phyloP scores from a whole-genome alignment of 139 green algal genomes.

The Volvox reticuliferus region DNA sequence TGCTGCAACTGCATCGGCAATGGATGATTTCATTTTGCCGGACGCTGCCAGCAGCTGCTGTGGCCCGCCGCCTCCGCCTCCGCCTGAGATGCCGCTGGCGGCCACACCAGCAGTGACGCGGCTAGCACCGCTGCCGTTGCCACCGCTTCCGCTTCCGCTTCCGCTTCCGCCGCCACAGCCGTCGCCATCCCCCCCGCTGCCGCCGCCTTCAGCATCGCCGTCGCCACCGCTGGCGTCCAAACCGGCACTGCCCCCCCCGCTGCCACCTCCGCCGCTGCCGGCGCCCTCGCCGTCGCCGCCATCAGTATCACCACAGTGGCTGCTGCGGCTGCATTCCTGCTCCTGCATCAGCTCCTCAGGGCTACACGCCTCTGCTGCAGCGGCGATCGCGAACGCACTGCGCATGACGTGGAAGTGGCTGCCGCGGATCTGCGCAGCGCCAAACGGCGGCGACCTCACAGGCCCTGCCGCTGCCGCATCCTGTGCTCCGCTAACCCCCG shows the following conservation, averaged over 20 bases:
- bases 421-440: too few species aligned
- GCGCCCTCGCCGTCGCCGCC: neutral
- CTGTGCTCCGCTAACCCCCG: too few species aligned
- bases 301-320: slow-evolving; percentile 31
- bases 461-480: neutral
- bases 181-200: neutral
- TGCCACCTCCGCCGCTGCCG: slow-evolving; percentile 10
- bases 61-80: neutral
- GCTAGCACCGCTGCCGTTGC: slow-evolving; percentile 1
- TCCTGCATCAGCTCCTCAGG: neutral
- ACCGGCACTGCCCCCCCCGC: neutral
- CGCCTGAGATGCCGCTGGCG: neutral
- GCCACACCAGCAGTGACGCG: slow-evolving; percentile 1
- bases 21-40: neutral
- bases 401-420: too few species aligned
- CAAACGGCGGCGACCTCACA: too few species aligned
- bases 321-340: slow-evolving; percentile 41
- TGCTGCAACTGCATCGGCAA: neutral
- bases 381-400: neutral
- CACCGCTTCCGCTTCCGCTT: neutral
- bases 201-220: neutral
- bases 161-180: neutral
- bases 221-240: neutral
- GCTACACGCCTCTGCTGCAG: neutral
- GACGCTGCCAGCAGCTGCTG: neutral